Percentiles rank a stretch among this genome's conserved stretches.
These are phyloP conservation scores for Diaporthe humulicola DNA, from an alignment of 2,329 filamentous ascomycete genomes.

Conservation along the genomic window DNA sequence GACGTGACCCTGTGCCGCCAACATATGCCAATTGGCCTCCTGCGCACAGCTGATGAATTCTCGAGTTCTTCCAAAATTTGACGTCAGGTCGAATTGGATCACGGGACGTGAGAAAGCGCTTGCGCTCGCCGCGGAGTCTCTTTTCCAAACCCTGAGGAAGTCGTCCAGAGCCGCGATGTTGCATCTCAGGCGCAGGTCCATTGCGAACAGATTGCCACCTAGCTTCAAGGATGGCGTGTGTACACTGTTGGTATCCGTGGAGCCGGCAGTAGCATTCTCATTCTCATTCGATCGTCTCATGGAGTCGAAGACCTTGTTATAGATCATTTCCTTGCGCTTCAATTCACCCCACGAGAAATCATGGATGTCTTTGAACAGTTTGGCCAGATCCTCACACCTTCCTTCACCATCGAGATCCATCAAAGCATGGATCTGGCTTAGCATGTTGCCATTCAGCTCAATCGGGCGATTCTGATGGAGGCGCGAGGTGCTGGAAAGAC, in stretches of 20 bases:
- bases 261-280: slow-evolving; percentile 38
- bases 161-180: slow-evolving; percentile 62
- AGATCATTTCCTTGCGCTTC: slow-evolving; percentile 60
- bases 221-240: slow-evolving; percentile 52
- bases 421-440: neutral
- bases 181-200: slow-evolving; percentile 60
- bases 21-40: slow-evolving; percentile 51
- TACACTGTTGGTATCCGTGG: accelerated
- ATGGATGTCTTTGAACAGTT: neutral
- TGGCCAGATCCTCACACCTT: slow-evolving; percentile 41
- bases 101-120: neutral
- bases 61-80: neutral
- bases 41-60: neutral
- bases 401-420: neutral
- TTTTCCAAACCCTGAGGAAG: slow-evolving; percentile 44
- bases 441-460: neutral
- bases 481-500: neutral
- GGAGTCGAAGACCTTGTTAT: slow-evolving; percentile 59
- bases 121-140: slow-evolving; percentile 30
- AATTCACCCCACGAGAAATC: neutral
- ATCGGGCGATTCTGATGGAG: neutral
- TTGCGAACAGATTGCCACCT: slow-evolving; percentile 55
- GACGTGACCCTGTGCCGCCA: slow-evolving; percentile 64
- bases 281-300: slow-evolving; percentile 56
- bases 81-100: slow-evolving; percentile 50